Evolutionary conservation across 306 rosid genomes (phyloP), one percentile per base, ranked within the genome.

Genomic region (Potentilla sterilis): DNA sequence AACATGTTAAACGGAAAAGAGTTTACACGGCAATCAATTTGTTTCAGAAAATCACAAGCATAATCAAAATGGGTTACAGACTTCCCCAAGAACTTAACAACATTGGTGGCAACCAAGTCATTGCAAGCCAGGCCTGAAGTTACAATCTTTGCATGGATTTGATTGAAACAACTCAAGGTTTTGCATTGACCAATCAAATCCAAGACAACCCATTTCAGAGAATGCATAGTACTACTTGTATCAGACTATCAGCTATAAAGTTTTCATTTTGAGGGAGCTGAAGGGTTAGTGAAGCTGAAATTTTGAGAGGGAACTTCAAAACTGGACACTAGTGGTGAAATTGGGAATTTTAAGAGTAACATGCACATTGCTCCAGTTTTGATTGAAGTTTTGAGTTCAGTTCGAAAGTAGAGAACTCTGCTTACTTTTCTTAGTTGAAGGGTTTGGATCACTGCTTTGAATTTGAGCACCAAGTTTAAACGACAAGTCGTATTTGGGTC

Each of bases 1-100:
- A 91, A 32, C 51, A 72, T 54, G 79, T 93, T 93, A 72, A 79
- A 89, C 11, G 97, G 93, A 75, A 93, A 89, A 51, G 97, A 86
- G 82, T 82, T 87, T 48, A 83, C 77, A 38, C 87, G 82, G 81
- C 87, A 84, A 79, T 83, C 90, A 79, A 77, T 68, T 15, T 93
- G 97, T 82, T 85, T 89, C 75, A 91, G 72, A 85, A 85, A 87
- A 77, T 83, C 86, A 80, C 90, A 89, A 19, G 92, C 86, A 78
- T 85, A 89, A 70, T 84, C 85, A 22, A 85, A 32, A 63, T 73
- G 77, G 28, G 76, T 67, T 34, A 71, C 78, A 74, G 70, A 81
- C 69, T 85, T 88, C 3, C 87, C 88, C 5, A 93, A 87, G 74
- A 89, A 89, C 75, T 74, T 85, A 19, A 89, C 86, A 18, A 61